phyloP scores from a whole-genome alignment of 768 basidiomycete species.

The Pleurotus salmoneostramineus region DNA sequence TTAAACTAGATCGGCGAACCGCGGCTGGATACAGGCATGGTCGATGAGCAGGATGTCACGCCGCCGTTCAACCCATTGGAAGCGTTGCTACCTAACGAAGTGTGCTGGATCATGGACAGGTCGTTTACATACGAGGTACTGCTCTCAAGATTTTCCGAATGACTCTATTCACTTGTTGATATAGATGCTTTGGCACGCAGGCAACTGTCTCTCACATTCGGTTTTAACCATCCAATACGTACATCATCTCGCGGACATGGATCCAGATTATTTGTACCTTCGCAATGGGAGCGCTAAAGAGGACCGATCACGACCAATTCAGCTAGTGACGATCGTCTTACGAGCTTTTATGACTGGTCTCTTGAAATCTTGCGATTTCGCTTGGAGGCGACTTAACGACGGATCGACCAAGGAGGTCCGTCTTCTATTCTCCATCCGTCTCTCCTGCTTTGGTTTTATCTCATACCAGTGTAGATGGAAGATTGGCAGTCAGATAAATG shows the following conservation, averaged over 20 bases:
- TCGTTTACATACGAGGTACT: conserved; percentile 74
- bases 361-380: conserved; percentile 77
- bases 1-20: conserved; percentile 77
- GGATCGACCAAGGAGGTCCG: conserved; percentile 76
- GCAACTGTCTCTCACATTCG: conserved; percentile 82
- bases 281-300: conserved; percentile 12
- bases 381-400: conserved; percentile 79
- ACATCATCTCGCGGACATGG: conserved; percentile 58
- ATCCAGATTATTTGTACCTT: conserved; percentile 44
- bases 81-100: conserved; percentile 68
- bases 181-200: conserved; percentile 87
- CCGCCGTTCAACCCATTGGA: conserved; percentile 60
- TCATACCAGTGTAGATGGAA: conserved; percentile 53
- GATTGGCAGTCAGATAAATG: conserved; percentile 91
- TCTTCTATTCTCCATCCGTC: conserved; percentile 6
- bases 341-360: conserved; percentile 63
- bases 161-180: neutral
- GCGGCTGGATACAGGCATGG: conserved; percentile 81
- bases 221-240: conserved; percentile 77
- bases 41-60: conserved; percentile 32
- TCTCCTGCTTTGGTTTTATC: conserved; percentile 9
- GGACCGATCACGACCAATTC: conserved; percentile 49
- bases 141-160: neutral
- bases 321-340: conserved; percentile 67
- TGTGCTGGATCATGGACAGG: conserved; percentile 87